A percentile compares a stretch with the other conserved stretches of the same genome.
phyloP scores from a whole-genome alignment of 1,139 yeast species.

The Schizosaccharomyces versatilis region DNA sequence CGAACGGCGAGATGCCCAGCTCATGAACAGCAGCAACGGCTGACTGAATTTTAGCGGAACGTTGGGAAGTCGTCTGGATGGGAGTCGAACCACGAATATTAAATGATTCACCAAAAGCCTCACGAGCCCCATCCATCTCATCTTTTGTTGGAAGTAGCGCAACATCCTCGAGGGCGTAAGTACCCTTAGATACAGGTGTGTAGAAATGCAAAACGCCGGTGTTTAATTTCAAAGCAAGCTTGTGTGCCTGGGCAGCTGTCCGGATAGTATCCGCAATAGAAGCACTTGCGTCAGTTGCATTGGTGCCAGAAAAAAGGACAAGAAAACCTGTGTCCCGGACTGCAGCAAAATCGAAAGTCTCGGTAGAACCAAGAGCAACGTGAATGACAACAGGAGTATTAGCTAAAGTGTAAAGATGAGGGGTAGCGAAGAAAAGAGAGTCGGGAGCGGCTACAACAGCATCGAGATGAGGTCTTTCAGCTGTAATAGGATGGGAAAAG shows the following conservation, averaged over 20 bases:
- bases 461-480: constrained; percentile 28
- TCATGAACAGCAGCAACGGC: background rate
- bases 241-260: constrained; percentile 23
- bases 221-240: constrained; percentile 50
- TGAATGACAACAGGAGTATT: constrained; percentile 34
- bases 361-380: constrained; percentile 23
- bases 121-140: constrained; percentile 21
- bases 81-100: constrained; percentile 13
- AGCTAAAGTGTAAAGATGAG: constrained; percentile 32
- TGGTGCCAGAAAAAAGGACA: constrained; percentile 40
- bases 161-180: constrained; percentile 7
- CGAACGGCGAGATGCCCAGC: constrained; percentile 17
- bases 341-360: constrained; percentile 33
- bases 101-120: constrained; percentile 10
- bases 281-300: constrained; percentile 32
- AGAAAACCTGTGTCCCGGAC: constrained; percentile 48
- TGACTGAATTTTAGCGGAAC: constrained; percentile 17
- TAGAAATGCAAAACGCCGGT: constrained; percentile 12
- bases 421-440: constrained; percentile 36
- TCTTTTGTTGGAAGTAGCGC: constrained; percentile 7
- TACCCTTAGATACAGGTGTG: constrained; percentile 10
- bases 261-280: constrained; percentile 34
- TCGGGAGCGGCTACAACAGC: constrained; percentile 28
- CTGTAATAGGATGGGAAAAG: constrained; percentile 9
- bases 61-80: constrained; percentile 19